A percentile compares a stretch with the other conserved stretches of the same genome.
phyloP scores from a whole-genome alignment of 1,284 basidiomycete genomes.

The Trametes versicolor region DNA sequence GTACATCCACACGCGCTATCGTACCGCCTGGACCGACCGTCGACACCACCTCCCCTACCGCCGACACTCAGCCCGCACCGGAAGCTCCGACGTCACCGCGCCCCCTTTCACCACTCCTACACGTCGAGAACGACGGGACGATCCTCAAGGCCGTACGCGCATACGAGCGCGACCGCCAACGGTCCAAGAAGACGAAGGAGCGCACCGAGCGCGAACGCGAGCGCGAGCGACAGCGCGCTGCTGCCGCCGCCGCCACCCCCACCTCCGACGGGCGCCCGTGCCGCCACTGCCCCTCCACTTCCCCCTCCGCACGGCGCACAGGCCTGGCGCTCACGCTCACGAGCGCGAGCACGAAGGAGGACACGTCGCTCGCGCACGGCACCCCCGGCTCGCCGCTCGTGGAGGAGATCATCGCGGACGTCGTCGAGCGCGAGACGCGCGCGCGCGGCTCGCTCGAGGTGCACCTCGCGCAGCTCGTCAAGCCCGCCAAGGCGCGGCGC shows the following conservation, averaged over 20 bases:
- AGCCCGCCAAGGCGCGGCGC: slow-evolving; percentile 53
- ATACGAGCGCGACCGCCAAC: slow-evolving; percentile 59
- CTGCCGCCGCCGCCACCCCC: slow-evolving; percentile 8
- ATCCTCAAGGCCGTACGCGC: slow-evolving; percentile 54
- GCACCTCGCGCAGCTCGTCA: slow-evolving; percentile 54
- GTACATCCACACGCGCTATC: slow-evolving; percentile 2
- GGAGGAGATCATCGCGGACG: slow-evolving; percentile 34
- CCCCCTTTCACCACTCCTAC: slow-evolving; percentile 14
- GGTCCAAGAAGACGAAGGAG: slow-evolving; percentile 53
- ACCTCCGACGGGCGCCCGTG: slow-evolving; percentile 1
- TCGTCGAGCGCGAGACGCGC: slow-evolving; percentile 33
- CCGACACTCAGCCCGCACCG: neutral
- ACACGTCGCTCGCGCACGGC: slow-evolving; percentile 7
- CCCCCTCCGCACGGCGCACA: slow-evolving; percentile 6
- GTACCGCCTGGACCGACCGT: neutral
- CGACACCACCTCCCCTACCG: slow-evolving; percentile 1
- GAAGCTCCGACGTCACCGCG: slow-evolving; percentile 2
- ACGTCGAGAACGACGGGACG: slow-evolving; percentile 28
- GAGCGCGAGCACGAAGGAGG: slow-evolving; percentile 15
- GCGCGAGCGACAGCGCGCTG: slow-evolving; percentile 31
- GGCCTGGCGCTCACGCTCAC: neutral
- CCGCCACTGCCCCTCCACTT: slow-evolving; percentile 19
- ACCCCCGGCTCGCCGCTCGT: slow-evolving; percentile 11
- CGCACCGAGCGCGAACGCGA: slow-evolving; percentile 44
- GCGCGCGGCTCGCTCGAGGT: slow-evolving; percentile 47